These are phyloP conservation scores for Didymella lethalis DNA, from an alignment of 2,329 filamentous ascomycete species.

Conservation along the genomic window DNA sequence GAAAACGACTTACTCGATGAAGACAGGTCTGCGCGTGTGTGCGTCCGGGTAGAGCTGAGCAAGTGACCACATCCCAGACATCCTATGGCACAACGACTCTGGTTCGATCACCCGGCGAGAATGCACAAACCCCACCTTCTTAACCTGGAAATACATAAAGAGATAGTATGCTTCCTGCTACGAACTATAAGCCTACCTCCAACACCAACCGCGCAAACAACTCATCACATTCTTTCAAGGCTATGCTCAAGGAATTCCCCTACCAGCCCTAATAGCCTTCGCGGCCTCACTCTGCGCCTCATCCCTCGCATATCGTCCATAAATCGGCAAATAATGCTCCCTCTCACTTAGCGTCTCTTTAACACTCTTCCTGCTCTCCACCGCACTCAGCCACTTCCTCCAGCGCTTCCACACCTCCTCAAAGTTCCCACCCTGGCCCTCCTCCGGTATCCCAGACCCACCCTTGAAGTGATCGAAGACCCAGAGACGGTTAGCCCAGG, in stretches of 20 bases:
- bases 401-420: constrained; percentile 70
- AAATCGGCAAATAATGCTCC: constrained; percentile 72
- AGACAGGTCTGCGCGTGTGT: not conserved
- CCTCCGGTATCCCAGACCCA: constrained; percentile 59
- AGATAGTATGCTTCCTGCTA: not conserved
- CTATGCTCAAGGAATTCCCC: constrained; percentile 63
- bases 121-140: not conserved
- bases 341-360: constrained; percentile 72
- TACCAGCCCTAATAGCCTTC: constrained; percentile 64
- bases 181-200: not conserved
- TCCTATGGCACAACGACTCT: not conserved
- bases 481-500: constrained; percentile 76
- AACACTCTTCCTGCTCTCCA: constrained; percentile 68
- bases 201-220: not conserved
- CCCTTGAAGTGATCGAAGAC: constrained; percentile 78
- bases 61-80: not conserved
- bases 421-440: constrained; percentile 61
- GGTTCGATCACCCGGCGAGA: not conserved
- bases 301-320: constrained; percentile 61
- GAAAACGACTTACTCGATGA: not conserved
- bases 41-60: not conserved
- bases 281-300: constrained; percentile 58
- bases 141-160: not conserved
- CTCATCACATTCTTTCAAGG: not conserved
- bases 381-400: constrained; percentile 68